Conservation (phyloP, 768 basidiomycete species). For the Russula dissimulans region DNA sequence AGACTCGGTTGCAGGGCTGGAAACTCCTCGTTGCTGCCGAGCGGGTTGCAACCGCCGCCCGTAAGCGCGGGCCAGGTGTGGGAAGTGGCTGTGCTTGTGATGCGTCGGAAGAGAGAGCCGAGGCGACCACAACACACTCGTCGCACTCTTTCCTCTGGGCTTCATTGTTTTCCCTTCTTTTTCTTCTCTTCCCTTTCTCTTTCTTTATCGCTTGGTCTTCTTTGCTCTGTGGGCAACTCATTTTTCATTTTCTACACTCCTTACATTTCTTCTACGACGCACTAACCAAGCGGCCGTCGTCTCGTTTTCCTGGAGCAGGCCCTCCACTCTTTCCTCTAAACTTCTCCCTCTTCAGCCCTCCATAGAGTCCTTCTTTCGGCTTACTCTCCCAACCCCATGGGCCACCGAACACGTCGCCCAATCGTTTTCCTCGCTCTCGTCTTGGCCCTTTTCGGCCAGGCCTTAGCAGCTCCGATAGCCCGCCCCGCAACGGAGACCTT, state of each 20-base stretch:
- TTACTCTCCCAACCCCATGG: slow-evolving; percentile 22
- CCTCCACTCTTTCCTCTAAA: slow-evolving; percentile 27
- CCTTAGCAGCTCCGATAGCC: not conserved
- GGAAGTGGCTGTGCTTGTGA: not conserved
- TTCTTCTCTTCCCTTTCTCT: slow-evolving; percentile 1
- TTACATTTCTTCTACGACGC: slow-evolving; percentile 20
- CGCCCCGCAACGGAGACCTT: not conserved
- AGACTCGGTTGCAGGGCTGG: not conserved
- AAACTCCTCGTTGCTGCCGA: too few relatives aligned
- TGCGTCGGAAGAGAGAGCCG: not conserved
- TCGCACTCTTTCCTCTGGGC: not conserved
- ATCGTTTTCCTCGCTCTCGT: not conserved
- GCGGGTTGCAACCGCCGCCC: not conserved
- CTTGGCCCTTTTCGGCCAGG: not conserved
- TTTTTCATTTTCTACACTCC: slow-evolving; percentile 21
- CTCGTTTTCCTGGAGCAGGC: slow-evolving; percentile 31
- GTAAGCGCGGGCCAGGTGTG: not conserved
- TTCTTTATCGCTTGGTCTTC: not conserved
- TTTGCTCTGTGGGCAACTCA: slow-evolving; percentile 30
- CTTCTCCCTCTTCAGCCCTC: not conserved
- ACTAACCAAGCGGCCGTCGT: slow-evolving; percentile 20
- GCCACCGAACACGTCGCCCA: slow-evolving; percentile 13
- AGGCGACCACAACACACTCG: not conserved
- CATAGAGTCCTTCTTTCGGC: slow-evolving; percentile 2
- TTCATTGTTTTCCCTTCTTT: not conserved